Percentiles rank a stretch among this genome's conserved stretches.
These are phyloP conservation scores for Barnettozyma wickerhamii DNA, from an alignment of 805 yeast genomes.

Conservation along the genomic window DNA sequence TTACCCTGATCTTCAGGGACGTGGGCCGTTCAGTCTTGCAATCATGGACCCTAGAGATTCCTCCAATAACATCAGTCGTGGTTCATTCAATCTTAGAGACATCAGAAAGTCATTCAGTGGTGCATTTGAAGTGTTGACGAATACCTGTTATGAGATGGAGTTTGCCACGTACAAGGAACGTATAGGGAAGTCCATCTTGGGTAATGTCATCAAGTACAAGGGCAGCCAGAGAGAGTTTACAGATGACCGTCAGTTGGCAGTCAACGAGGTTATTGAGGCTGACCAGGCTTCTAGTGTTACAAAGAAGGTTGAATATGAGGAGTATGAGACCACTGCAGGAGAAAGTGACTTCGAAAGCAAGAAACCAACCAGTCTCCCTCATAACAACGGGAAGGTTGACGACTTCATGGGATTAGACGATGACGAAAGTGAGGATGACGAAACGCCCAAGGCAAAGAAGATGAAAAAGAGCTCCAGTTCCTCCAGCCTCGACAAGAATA, in stretches of 20 bases:
- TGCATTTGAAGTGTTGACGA: constrained; percentile 73
- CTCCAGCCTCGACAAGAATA: constrained; percentile 17
- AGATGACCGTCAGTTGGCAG: constrained; percentile 63
- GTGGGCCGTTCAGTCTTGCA: constrained; percentile 56
- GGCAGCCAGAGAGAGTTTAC: constrained; percentile 75
- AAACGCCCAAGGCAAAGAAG: constrained; percentile 13
- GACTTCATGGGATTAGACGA: constrained; percentile 26
- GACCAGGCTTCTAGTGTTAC: constrained; percentile 23
- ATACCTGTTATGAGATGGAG: constrained; percentile 71
- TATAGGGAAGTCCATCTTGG: constrained; percentile 68
- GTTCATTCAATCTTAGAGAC: constrained; percentile 75
- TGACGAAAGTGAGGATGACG: constrained; percentile 24
- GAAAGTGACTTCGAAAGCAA: constrained; percentile 3
- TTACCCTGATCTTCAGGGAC: constrained; percentile 48
- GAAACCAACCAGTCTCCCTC: neutral
- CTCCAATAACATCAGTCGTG: constrained; percentile 78
- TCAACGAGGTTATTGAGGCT: constrained; percentile 51
- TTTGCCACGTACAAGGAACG: constrained; percentile 61
- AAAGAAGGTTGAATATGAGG: constrained; percentile 3
- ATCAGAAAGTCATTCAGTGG: constrained; percentile 85
- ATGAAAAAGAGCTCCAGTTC: constrained; percentile 7
- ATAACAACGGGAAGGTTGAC: constrained; percentile 13
- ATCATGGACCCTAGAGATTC: constrained; percentile 89
- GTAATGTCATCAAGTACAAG: constrained; percentile 69
- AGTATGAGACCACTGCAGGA: constrained; percentile 15